These are phyloP conservation scores for Gilbertella persicaria DNA, from an alignment of 371 early-diverging fungal genomes.

Conservation along the genomic window DNA sequence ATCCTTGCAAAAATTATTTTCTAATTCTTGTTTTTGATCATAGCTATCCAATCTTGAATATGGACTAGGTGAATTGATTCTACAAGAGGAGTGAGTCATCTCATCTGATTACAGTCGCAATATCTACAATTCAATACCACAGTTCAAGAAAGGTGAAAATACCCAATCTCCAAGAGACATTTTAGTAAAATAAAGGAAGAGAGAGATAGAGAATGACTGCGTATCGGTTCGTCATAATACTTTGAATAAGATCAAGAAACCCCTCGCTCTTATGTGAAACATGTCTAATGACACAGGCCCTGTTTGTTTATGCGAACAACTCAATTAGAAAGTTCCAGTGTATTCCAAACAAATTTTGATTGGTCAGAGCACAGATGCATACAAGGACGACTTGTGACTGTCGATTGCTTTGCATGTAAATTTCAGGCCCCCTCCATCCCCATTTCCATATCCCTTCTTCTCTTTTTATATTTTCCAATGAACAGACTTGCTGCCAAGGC, in stretches of 20 bases:
- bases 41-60: slow-evolving; percentile 19
- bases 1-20: slow-evolving; percentile 86
- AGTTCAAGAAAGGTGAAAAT: slow-evolving; percentile 16
- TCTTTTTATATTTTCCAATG: slow-evolving; percentile 17
- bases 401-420: background rate
- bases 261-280: slow-evolving; percentile 10
- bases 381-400: background rate
- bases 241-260: background rate
- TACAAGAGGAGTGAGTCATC: background rate
- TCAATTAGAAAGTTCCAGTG: slow-evolving; percentile 11
- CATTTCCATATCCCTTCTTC: background rate
- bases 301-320: background rate
- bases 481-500: slow-evolving; percentile 48
- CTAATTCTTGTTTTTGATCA: slow-evolving; percentile 66
- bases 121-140: slow-evolving; percentile 3
- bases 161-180: slow-evolving; percentile 11
- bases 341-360: slow-evolving; percentile 4
- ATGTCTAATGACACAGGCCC: slow-evolving; percentile 2
- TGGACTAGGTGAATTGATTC: slow-evolving; percentile 7
- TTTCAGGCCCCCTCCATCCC: slow-evolving; percentile 24
- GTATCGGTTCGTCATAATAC: background rate
- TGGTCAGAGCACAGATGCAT: background rate
- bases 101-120: too few species aligned
- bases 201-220: background rate
- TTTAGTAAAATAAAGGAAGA: background rate